A percentile compares a stretch with the other conserved stretches of the same genome.
Conservation (phyloP, 495 filamentous ascomycete species). For the Trichocladium uniseriatum region DNA sequence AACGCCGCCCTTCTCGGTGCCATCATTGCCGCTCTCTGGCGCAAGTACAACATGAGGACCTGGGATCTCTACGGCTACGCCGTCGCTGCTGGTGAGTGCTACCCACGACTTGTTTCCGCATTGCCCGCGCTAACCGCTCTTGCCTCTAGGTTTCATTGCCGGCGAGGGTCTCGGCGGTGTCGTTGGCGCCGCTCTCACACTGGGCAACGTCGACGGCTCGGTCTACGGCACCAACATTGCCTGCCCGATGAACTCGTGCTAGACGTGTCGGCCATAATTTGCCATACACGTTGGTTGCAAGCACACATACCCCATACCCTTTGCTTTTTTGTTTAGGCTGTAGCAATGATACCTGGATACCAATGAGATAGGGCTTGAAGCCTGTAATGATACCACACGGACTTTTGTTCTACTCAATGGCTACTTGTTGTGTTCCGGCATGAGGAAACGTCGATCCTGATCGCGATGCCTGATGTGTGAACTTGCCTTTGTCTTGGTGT, state of each 20-base stretch:
- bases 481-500: too few species aligned
- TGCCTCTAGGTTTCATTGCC: constrained; percentile 45
- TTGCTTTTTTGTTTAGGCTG: constrained; percentile 2
- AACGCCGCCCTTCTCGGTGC: constrained; percentile 52
- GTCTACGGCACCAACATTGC: constrained; percentile 38
- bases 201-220: constrained; percentile 41
- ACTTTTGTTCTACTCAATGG: too few species aligned
- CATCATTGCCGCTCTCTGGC: constrained; percentile 48
- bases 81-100: constrained; percentile 44
- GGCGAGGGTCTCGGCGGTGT: constrained; percentile 60
- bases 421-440: too few species aligned
- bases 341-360: constrained; percentile 4
- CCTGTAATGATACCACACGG: not conserved
- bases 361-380: constrained; percentile 5
- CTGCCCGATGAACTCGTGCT: constrained; percentile 34
- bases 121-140: not conserved
- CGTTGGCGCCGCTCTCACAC: constrained; percentile 47
- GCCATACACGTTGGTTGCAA: not conserved
- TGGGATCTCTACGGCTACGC: constrained; percentile 59
- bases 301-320: not conserved
- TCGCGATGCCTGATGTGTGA: too few species aligned
- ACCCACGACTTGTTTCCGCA: not conserved
- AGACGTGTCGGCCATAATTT: not conserved
- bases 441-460: too few species aligned
- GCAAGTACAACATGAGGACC: constrained; percentile 42